Evolutionary conservation across 139 green algal species (phyloP).

Genomic region (Raphidocelis subcapitata): DNA sequence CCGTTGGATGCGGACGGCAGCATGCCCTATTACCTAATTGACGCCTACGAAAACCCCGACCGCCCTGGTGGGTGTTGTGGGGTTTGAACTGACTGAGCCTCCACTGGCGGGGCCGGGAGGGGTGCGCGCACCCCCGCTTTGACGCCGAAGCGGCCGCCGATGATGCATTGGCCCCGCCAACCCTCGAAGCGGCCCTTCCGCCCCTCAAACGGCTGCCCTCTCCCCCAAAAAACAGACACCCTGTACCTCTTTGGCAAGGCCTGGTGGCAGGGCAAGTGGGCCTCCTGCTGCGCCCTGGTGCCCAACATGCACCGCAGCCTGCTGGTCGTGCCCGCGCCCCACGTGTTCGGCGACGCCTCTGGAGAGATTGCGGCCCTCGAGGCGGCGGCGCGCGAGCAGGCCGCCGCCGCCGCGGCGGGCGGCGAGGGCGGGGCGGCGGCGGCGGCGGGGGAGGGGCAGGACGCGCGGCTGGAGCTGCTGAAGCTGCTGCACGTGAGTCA

Average conservation of each 20-base stretch:
- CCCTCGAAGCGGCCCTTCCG: no score
- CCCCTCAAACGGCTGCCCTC: background rate
- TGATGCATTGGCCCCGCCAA: no score
- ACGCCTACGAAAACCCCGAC: constrained; percentile 85
- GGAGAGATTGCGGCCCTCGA: constrained; percentile 56
- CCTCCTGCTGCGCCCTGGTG: constrained; percentile 40
- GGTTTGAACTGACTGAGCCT: background rate
- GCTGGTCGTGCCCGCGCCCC: constrained; percentile 73
- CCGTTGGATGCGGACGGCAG: constrained; percentile 61
- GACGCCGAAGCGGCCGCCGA: no score
- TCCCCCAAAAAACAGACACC: background rate
- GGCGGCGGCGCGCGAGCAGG: constrained; percentile 23
- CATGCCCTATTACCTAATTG: constrained; percentile 89
- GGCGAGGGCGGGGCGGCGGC: constrained; percentile 18
- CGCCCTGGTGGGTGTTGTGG: constrained; percentile 36
- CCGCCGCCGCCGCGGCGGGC: constrained; percentile 34
- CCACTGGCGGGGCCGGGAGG: no score
- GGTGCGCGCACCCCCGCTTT: no score
- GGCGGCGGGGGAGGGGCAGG: background rate
- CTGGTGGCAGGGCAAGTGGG: constrained; percentile 7
- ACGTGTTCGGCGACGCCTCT: constrained; percentile 55
- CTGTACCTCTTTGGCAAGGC: constrained; percentile 96
- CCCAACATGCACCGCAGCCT: constrained; percentile 58
- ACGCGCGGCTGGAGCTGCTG: constrained; percentile 37
- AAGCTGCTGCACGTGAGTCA: constrained; percentile 32